Evolutionary conservation across 148 eudicot genomes (phyloP).

Genomic region (Nyssa sinensis): DNA sequence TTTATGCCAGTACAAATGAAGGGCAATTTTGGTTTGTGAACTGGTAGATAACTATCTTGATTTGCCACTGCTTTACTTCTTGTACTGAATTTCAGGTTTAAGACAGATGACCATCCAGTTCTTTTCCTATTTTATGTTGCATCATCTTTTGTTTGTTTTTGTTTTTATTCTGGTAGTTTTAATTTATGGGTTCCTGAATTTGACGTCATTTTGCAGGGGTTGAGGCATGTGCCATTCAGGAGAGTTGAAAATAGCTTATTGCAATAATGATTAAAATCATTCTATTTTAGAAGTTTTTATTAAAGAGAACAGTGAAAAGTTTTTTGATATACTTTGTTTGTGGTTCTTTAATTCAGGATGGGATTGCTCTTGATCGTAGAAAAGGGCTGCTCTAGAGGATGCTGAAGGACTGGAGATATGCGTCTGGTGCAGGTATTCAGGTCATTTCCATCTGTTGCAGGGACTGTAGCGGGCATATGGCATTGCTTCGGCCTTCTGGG

Average conservation of each 20-base stretch:
- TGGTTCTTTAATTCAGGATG: conserved; percentile 1
- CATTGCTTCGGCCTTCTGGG: neutral
- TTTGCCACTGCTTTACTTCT: neutral
- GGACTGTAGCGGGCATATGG: conserved; percentile 3
- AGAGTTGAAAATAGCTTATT: conserved; percentile 23
- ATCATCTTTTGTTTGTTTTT: neutral
- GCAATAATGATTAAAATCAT: neutral
- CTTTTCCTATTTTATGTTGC: neutral
- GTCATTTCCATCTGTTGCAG: neutral
- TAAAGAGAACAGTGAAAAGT: neutral
- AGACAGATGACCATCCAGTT: neutral
- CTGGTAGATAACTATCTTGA: neutral
- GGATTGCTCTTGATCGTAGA: conserved; percentile 1
- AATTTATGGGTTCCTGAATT: conserved; percentile 26
- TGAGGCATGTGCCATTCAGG: conserved; percentile 30
- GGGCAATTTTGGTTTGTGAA: neutral
- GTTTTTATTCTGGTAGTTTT: conserved; percentile 11
- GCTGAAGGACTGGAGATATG: neutral
- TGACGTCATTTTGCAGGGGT: conserved; percentile 38
- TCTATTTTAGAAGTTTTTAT: neutral
- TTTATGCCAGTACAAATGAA: neutral
- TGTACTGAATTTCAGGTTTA: conserved; percentile 10
- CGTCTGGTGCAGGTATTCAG: neutral
- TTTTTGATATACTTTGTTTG: neutral
- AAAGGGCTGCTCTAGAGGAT: neutral